Conservation (phyloP, 257 asterid genomes). For the Salvia miltiorrhiza region DNA sequence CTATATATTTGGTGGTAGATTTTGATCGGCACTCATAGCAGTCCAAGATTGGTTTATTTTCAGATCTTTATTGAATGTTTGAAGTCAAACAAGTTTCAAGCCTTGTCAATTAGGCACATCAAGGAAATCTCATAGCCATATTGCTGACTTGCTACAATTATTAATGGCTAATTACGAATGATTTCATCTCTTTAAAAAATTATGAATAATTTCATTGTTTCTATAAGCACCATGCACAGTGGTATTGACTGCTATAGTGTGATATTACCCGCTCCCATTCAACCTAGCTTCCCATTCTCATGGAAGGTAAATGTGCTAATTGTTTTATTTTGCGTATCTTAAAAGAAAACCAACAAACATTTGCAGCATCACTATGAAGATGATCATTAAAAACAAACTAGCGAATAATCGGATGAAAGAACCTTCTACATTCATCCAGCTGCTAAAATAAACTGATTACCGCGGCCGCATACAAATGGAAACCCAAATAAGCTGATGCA, state of each 20-base stretch:
- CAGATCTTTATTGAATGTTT: neutral
- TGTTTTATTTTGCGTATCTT: neutral
- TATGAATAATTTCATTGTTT: neutral
- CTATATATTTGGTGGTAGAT: neutral
- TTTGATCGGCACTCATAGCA: neutral
- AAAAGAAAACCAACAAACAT: neutral
- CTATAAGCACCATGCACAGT: neutral
- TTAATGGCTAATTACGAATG: neutral
- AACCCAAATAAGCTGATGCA: constrained; percentile 12
- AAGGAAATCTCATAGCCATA: neutral
- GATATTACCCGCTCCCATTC: neutral
- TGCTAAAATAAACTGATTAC: constrained; percentile 5
- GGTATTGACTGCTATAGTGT: neutral
- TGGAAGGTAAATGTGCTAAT: neutral
- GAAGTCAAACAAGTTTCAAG: neutral
- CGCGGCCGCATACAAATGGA: neutral
- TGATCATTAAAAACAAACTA: neutral
- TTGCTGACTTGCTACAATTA: neutral
- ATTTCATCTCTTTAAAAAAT: too few species aligned
- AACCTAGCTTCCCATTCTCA: constrained; percentile 1
- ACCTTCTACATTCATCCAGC: neutral
- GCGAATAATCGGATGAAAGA: neutral
- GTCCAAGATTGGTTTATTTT: neutral
- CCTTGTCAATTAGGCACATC: neutral
- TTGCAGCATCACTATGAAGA: neutral